Evolutionary conservation across 768 basidiomycete species (phyloP), one percentile per base, ranked within the genome.

Genomic region (Tulasnella sp.): DNA sequence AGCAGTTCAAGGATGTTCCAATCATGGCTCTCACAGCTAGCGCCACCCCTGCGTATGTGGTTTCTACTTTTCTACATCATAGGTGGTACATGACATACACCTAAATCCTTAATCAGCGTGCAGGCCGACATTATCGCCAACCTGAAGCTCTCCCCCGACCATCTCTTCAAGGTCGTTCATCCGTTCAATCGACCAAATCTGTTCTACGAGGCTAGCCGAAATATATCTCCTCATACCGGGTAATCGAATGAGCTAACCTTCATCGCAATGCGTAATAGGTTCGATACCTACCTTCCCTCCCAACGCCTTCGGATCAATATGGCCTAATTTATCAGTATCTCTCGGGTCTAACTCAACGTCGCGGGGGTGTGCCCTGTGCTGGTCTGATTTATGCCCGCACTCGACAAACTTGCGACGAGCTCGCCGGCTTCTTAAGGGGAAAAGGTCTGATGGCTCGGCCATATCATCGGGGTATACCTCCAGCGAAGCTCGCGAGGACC

Each of bases 1-100:
- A 78, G 38, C 75, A 74, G 27, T 90, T 83, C 66, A 77, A 78
- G 1, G 73, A 77, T 58, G 79, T 91, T 3, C 89, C 90, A 0
- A 84, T 93, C 64, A 92, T 90, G 86, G 89, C 89, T 3, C 70
- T 92, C 41, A 92, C 88, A 0, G 88, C 89, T 1, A 88, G 86
- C 13, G 88, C 89, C 2, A 92, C 89, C 4, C 70, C 80, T 44
- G 70, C 71, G 86, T 88, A 21, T 26, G 49, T n/a, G 3, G 21
- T 50, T 1, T n/a, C n/a, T n/a, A n/a, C 19, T 48, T 1, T 8
- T 21, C 19, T 4, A 23, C 23, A 13, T 41, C 30, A 23, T 15
- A n/a, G 24, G 9, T 34, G 9, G 30, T 21, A 3, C 29, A 15
- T 53, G 9, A 56, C 53, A 4, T 54, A 44, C 23, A 56, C 17